Conservation (phyloP, 306 rosid genomes). For the Vicia sativa region DNA sequence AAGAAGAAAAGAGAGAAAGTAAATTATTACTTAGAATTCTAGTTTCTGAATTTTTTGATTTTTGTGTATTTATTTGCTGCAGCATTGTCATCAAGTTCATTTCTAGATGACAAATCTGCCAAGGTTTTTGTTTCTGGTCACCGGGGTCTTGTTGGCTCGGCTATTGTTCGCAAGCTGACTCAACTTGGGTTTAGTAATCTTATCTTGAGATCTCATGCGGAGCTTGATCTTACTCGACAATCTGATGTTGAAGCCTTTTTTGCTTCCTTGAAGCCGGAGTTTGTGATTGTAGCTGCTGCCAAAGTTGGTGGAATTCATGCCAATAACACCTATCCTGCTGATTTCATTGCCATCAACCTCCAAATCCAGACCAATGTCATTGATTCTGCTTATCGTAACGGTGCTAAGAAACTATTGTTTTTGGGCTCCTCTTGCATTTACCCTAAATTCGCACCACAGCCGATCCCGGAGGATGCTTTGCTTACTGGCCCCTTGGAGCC, state of each 20-base stretch:
- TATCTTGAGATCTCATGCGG: slow-evolving; percentile 66
- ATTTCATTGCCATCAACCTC: slow-evolving; percentile 83
- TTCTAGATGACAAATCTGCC: slow-evolving; percentile 69
- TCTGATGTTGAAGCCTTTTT: slow-evolving; percentile 84
- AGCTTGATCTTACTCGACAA: slow-evolving; percentile 89
- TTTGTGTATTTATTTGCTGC: slow-evolving; percentile 17
- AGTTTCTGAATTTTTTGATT: neutral
- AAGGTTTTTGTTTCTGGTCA: slow-evolving; percentile 94
- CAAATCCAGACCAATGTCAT: slow-evolving; percentile 93
- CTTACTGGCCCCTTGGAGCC: slow-evolving; percentile 91
- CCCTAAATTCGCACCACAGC: slow-evolving; percentile 97
- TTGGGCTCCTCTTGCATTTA: slow-evolving; percentile 94
- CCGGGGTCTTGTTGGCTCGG: slow-evolving; percentile 94
- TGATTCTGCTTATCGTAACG: slow-evolving; percentile 69
- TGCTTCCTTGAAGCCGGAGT: slow-evolving; percentile 70
- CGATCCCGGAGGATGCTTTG: slow-evolving; percentile 78
- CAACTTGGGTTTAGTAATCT: slow-evolving; percentile 73
- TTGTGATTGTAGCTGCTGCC: slow-evolving; percentile 88
- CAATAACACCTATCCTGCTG: slow-evolving; percentile 91
- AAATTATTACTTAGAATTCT: slow-evolving; percentile 1
- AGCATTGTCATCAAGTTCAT: slow-evolving; percentile 50
- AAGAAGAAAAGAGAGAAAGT: neutral
- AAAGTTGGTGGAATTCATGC: slow-evolving; percentile 99
- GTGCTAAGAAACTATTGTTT: slow-evolving; percentile 75
- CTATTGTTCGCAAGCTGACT: slow-evolving; percentile 77